Percentiles rank a stretch among this genome's conserved stretches.
Evolutionary conservation across 2,329 filamentous ascomycete species (phyloP).

Genomic region (Aspergillus fructus): DNA sequence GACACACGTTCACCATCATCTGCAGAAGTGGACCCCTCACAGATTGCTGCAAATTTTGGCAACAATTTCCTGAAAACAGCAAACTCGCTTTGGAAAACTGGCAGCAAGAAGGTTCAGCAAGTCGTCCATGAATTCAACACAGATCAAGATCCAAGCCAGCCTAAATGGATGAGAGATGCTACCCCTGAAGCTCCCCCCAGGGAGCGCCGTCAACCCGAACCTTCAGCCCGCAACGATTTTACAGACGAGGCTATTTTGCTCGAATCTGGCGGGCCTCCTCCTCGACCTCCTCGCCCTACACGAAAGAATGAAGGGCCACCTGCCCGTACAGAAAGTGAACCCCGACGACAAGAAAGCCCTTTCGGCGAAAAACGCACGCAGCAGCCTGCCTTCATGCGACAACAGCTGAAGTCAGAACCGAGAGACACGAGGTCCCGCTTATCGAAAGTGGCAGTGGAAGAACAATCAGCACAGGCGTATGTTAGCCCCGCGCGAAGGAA

Average conservation of each 20-base stretch:
- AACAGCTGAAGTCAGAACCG: conserved; percentile 36
- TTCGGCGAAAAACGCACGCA: conserved; percentile 24
- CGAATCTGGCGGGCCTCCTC: conserved; percentile 27
- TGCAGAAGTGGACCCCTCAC: conserved; percentile 71
- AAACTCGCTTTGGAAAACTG: conserved; percentile 90
- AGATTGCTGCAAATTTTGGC: conserved; percentile 78
- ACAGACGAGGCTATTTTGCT: conserved; percentile 60
- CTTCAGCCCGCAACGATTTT: conserved; percentile 27
- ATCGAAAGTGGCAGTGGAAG: conserved; percentile 71
- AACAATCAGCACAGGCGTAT: conserved; percentile 79
- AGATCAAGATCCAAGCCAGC: conserved; percentile 74
- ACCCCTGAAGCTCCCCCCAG: conserved; percentile 23
- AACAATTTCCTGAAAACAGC: conserved; percentile 88
- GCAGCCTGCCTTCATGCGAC: conserved; percentile 58
- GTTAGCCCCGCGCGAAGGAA: conserved; percentile 82
- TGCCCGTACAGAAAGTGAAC: conserved; percentile 18
- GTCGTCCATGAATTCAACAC: conserved; percentile 81
- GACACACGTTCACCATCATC: conserved; percentile 41
- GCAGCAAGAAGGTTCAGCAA: conserved; percentile 89
- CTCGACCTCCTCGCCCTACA: conserved; percentile 25
- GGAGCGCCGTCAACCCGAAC: conserved; percentile 22
- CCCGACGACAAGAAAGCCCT: conserved; percentile 23
- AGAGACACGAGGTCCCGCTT: conserved; percentile 61
- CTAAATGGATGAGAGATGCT: conserved; percentile 91
- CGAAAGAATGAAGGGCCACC: conserved; percentile 25